phyloP scores from a whole-genome alignment of 352 stramenopile species.

The Globisporangium lucens region DNA sequence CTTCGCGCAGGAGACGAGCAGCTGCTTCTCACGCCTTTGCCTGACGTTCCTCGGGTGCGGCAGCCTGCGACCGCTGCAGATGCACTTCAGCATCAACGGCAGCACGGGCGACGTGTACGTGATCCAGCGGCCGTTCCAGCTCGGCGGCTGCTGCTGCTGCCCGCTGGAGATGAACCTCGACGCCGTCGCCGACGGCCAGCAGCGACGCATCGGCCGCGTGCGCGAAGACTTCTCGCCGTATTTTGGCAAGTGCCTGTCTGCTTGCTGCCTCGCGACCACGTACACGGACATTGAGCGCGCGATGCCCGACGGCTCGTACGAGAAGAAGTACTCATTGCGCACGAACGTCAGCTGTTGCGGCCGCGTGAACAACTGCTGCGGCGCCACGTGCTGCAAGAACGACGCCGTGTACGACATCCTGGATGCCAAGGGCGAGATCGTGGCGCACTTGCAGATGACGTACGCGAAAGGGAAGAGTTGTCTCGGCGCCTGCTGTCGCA shows the following conservation, averaged over 20 bases:
- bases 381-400: slow-evolving; percentile 57
- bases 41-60: slow-evolving; percentile 38
- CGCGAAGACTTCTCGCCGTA: slow-evolving; percentile 59
- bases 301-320: slow-evolving; percentile 45
- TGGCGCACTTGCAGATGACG: slow-evolving; percentile 53
- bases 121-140: slow-evolving; percentile 34
- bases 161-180: slow-evolving; percentile 47
- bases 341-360: slow-evolving; percentile 55
- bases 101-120: slow-evolving; percentile 47
- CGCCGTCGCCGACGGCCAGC: slow-evolving; percentile 19
- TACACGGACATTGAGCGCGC: slow-evolving; percentile 64
- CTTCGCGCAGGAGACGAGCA: slow-evolving; percentile 43
- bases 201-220: slow-evolving; percentile 36
- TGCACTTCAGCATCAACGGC: slow-evolving; percentile 43
- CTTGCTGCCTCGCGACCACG: slow-evolving; percentile 52
- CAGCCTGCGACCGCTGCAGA: slow-evolving; percentile 35
- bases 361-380: slow-evolving; percentile 67
- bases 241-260: slow-evolving; percentile 31
- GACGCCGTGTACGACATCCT: slow-evolving; percentile 67
- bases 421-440: slow-evolving; percentile 46
- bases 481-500: slow-evolving; percentile 34
- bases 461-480: slow-evolving; percentile 28
- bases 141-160: slow-evolving; percentile 33
- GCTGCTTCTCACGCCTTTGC: slow-evolving; percentile 27
- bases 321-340: slow-evolving; percentile 51